Evolutionary conservation across 768 basidiomycete genomes (phyloP).

Genomic region (Pisolithus marmoratus): DNA sequence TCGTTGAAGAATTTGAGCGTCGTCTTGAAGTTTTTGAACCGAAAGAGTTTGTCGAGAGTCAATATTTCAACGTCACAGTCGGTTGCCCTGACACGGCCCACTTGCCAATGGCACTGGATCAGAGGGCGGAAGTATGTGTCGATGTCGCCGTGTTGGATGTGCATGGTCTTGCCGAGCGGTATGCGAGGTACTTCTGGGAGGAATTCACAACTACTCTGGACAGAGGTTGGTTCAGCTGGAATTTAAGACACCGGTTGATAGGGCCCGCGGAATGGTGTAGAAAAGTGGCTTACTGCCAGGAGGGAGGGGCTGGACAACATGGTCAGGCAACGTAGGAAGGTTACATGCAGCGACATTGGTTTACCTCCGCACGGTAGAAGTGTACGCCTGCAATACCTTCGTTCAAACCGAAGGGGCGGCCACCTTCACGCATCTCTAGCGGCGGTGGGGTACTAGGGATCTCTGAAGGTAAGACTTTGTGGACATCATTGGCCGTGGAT

Average conservation of each 20-base stretch:
- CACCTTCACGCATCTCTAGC: background rate
- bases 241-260: background rate
- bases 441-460: background rate
- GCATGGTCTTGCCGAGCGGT: constrained; percentile 28
- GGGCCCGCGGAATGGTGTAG: background rate
- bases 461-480: background rate
- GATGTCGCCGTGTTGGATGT: constrained; percentile 29
- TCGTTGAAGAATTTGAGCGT: constrained; percentile 25
- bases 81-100: constrained; percentile 9
- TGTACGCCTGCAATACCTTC: background rate
- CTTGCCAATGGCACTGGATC: constrained; percentile 25
- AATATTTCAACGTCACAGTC: constrained; percentile 11
- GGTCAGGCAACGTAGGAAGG: background rate
- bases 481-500: background rate
- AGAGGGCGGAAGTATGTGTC: constrained; percentile 33
- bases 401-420: background rate
- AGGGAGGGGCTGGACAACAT: background rate
- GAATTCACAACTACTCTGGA: background rate
- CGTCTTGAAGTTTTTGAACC: constrained; percentile 18
- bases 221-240: background rate
- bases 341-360: background rate
- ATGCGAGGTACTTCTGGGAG: constrained; percentile 23
- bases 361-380: background rate
- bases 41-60: constrained; percentile 23
- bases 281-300: background rate